A percentile compares a stretch with the other conserved stretches of the same genome.
Evolutionary conservation across 2,329 filamentous ascomycete species (phyloP).

Genomic region (Pseudocercospora fijiensis): DNA sequence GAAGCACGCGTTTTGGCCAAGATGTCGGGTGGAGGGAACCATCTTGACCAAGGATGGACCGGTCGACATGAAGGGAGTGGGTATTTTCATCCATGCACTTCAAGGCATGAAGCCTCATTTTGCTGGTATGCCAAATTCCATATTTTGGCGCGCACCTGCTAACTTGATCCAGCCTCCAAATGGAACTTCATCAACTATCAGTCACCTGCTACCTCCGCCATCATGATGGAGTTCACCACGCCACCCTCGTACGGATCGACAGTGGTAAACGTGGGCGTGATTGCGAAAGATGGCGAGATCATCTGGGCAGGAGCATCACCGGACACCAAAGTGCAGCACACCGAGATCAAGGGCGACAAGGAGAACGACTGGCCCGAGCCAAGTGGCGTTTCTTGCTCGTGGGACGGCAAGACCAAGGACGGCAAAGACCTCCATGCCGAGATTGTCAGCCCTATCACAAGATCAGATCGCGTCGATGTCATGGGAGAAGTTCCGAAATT

Average conservation of each 20-base stretch:
- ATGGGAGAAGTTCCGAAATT: constrained; percentile 96
- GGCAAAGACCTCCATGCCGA: constrained; percentile 69
- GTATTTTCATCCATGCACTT: constrained; percentile 77
- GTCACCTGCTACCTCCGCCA: constrained; percentile 77
- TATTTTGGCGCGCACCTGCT: background rate
- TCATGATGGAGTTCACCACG: constrained; percentile 95
- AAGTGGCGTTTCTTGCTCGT: constrained; percentile 69
- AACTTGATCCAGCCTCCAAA: constrained; percentile 58
- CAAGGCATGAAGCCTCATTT: constrained; percentile 99
- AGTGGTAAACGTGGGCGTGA: constrained; percentile 75
- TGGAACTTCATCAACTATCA: constrained; percentile 98
- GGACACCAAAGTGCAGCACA: constrained; percentile 66
- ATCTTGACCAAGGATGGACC: constrained; percentile 80
- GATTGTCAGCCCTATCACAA: constrained; percentile 66
- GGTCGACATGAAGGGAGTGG: constrained; percentile 77
- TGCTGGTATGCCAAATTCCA: constrained; percentile 59
- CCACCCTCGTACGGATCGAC: constrained; percentile 90
- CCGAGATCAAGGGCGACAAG: constrained; percentile 66
- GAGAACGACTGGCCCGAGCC: constrained; percentile 90
- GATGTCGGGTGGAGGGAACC: constrained; percentile 75
- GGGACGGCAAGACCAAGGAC: constrained; percentile 75
- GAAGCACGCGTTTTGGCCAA: constrained; percentile 92
- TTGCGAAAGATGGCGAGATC: constrained; percentile 78
- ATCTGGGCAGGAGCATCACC: constrained; percentile 68
- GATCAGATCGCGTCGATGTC: constrained; percentile 82